phyloP scores from a whole-genome alignment of 2,329 filamentous ascomycete genomes.

The Exophiala calicioides region DNA sequence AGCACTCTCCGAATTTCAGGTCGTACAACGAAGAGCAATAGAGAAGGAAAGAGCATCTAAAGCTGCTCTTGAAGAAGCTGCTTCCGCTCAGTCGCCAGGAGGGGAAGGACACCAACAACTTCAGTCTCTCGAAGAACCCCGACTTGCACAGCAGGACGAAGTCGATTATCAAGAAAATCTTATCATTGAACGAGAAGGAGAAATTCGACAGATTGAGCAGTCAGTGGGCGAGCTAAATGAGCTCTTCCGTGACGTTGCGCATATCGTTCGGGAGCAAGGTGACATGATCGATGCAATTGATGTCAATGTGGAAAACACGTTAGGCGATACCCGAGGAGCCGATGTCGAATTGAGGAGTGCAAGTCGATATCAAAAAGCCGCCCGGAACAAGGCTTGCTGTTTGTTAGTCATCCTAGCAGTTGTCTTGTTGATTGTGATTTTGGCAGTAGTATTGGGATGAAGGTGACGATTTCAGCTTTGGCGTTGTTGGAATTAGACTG shows the following conservation, averaged over 20 bases:
- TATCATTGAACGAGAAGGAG: slow-evolving; percentile 92
- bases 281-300: slow-evolving; percentile 83
- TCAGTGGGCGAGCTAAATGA: slow-evolving; percentile 94
- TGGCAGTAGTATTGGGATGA: slow-evolving; percentile 75
- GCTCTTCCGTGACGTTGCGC: slow-evolving; percentile 94
- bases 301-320: slow-evolving; percentile 81
- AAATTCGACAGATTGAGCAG: slow-evolving; percentile 97
- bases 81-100: slow-evolving; percentile 33
- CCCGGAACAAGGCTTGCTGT: slow-evolving; percentile 91
- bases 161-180: slow-evolving; percentile 96
- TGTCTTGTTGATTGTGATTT: slow-evolving; percentile 82
- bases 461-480: slow-evolving; percentile 1
- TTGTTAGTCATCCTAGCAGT: slow-evolving; percentile 83
- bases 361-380: slow-evolving; percentile 90
- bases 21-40: slow-evolving; percentile 82
- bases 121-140: slow-evolving; percentile 74
- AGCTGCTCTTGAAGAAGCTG: slow-evolving; percentile 66
- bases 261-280: slow-evolving; percentile 94
- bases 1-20: slow-evolving; percentile 86
- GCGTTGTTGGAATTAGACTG: slow-evolving; percentile 3
- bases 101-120: slow-evolving; percentile 60
- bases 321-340: slow-evolving; percentile 78
- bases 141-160: slow-evolving; percentile 85
- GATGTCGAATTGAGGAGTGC: slow-evolving; percentile 83
- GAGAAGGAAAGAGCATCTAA: slow-evolving; percentile 92